A percentile compares a stretch with the other conserved stretches of the same genome.
phyloP scores from a whole-genome alignment of 108 stramenopile genomes.

The Nitzschia inconspicua region DNA sequence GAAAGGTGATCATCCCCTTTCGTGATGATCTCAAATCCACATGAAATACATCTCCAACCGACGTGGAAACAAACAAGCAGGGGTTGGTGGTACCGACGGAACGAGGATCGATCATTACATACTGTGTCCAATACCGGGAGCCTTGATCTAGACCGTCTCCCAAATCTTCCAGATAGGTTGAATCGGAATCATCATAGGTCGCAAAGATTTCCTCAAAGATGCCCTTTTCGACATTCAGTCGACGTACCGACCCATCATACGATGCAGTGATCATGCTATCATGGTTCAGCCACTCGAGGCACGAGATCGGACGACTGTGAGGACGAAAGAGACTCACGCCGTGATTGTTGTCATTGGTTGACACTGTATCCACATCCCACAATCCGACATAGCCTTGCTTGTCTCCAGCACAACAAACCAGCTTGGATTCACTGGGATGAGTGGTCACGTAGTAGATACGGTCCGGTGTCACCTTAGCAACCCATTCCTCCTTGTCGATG shows the following conservation, averaged over 20 bases:
- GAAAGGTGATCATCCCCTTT: slow-evolving; percentile 53
- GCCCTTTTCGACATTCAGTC: slow-evolving; percentile 53
- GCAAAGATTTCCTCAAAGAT: slow-evolving; percentile 75
- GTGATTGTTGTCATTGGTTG: slow-evolving; percentile 11
- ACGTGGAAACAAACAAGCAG: slow-evolving; percentile 77
- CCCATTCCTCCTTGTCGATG: slow-evolving; percentile 50
- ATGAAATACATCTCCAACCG: slow-evolving; percentile 67
- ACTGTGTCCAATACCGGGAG: slow-evolving; percentile 61
- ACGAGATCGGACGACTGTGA: slow-evolving; percentile 52
- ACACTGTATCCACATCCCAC: slow-evolving; percentile 61
- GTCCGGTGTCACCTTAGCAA: slow-evolving; percentile 77
- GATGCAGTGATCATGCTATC: slow-evolving; percentile 59
- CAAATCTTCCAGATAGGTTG: slow-evolving; percentile 46
- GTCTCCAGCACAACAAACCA: slow-evolving; percentile 72
- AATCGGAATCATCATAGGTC: slow-evolving; percentile 62
- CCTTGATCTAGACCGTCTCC: slow-evolving; percentile 65
- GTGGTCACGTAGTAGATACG: slow-evolving; percentile 65
- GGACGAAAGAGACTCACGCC: slow-evolving; percentile 54
- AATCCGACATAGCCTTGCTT: slow-evolving; percentile 69
- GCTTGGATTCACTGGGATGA: slow-evolving; percentile 55
- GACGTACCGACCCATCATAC: slow-evolving; percentile 77
- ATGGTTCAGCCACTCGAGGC: slow-evolving; percentile 48
- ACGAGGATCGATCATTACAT: slow-evolving; percentile 57
- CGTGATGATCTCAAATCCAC: slow-evolving; percentile 47
- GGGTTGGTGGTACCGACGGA: slow-evolving; percentile 21